Base-by-base conservation (phyloP, 176 grass and related monocot species). In the Musa schizocarpa region DNA sequence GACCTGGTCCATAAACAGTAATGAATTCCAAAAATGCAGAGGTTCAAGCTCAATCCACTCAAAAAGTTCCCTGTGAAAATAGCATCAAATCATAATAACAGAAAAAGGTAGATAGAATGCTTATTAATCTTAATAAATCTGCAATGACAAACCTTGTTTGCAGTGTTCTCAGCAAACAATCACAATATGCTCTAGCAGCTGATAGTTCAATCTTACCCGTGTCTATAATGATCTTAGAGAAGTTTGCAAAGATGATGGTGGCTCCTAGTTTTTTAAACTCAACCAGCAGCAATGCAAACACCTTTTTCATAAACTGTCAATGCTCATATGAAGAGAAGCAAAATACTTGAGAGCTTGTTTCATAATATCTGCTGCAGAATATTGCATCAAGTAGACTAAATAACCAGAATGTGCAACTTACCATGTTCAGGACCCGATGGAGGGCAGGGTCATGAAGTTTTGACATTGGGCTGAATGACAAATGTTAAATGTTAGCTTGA, bases 11-110 rank as follows among this genome's bases (percentile, higher is more conserved):
- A 91, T 98, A 77, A 93, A 98, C 23, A 98, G 69, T 20, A 93
- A 91, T 57, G 90, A 90, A 68, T 98, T 86, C 94, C 94, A 98
- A 73, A 86, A 98, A 22, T 93, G 85, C 81, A 91, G 82, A 82
- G 94, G 94, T 84, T 98, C 90, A 71, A 98, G 84, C 75, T 98
- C 94, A 85, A 98, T 87, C 94, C 94, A 98, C 74, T 93, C 90
- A 53, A 98, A 98, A 78, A 97, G 81, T 76, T 97, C 94, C 86
- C 94, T 97, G 81, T 83, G 71, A 81, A 64, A 85, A 59, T 1
- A 2, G 14, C 61, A 65, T 70, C 20, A 1, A 50, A 8, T 54
- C 52, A 81, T 65, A 53, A 20, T 29, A 52, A 68, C 11, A 59
- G 68, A 7, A 54, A 62, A 62, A 53, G 17, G 64, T 29, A 14